Evolutionary conservation across 225 moss, liverwort and hornwort species (phyloP).

Genomic region (Straminergon stramineum): DNA sequence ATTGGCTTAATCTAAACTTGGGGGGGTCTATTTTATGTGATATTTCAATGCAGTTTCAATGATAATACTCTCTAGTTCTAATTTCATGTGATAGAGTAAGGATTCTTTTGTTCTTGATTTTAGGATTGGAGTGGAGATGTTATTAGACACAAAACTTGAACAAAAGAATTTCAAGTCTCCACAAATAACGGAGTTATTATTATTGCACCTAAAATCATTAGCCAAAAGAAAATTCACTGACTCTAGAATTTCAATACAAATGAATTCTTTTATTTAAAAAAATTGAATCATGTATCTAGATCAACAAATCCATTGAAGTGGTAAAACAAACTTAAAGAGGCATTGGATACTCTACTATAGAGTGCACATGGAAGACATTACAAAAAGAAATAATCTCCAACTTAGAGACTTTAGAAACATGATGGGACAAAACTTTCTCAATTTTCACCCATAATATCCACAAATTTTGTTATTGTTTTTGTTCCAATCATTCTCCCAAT

Average conservation of each 20-base stretch:
- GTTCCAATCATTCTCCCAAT: neutral
- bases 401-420: neutral
- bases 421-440: neutral
- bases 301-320: neutral
- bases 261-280: neutral
- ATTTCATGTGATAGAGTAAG: too few species aligned
- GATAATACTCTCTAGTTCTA: too few species aligned
- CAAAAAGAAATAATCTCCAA: neutral
- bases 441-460: neutral
- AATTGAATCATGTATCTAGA: neutral
- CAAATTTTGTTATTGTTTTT: neutral
- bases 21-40: too few species aligned
- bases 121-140: neutral
- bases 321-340: neutral
- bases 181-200: neutral
- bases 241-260: neutral
- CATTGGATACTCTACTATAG: accelerated
- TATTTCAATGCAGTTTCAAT: too few species aligned
- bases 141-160: neutral
- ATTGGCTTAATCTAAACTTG: too few species aligned
- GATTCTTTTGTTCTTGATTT: neutral
- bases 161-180: neutral
- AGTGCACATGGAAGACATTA: neutral
- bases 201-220: neutral
- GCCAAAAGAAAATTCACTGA: neutral